Percentiles rank a stretch among this genome's conserved stretches.
These are phyloP conservation scores for Ehretia macrophylla DNA, from an alignment of 257 asterid species.

Conservation along the genomic window DNA sequence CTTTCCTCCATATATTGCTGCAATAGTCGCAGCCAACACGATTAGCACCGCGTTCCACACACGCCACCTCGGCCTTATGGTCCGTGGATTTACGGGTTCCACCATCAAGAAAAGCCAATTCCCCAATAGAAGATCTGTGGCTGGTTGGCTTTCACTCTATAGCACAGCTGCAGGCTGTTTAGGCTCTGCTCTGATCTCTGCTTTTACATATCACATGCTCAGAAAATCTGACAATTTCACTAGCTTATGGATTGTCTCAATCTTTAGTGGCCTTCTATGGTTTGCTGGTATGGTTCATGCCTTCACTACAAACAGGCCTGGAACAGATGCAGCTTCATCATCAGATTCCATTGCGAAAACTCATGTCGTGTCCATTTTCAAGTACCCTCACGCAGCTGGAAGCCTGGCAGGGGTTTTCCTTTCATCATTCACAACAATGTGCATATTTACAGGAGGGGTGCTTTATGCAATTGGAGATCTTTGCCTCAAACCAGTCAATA, in stretches of 20 bases:
- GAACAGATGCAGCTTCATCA: conserved; percentile 7
- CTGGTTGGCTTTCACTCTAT: conserved; percentile 69
- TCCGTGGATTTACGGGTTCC: conserved; percentile 64
- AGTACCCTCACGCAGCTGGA: conserved; percentile 77
- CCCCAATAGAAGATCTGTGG: conserved; percentile 44
- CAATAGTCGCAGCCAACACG: conserved; percentile 65
- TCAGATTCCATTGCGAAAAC: conserved; percentile 23
- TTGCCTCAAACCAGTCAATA: conserved; percentile 34
- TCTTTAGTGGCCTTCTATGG: conserved; percentile 83
- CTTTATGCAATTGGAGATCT: conserved; percentile 62
- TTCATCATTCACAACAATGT: conserved; percentile 70
- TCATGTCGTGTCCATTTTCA: conserved; percentile 61
- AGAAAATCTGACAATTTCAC: conserved; percentile 62
- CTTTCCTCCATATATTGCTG: conserved; percentile 71
- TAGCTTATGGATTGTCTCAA: conserved; percentile 77
- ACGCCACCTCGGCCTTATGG: conserved; percentile 80
- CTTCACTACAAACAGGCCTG: conserved; percentile 37
- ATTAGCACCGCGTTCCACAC: conserved; percentile 58
- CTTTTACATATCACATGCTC: conserved; percentile 69
- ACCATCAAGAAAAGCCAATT: conserved; percentile 38
- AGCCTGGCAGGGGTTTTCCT: conserved; percentile 73
- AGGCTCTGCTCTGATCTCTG: conserved; percentile 68
- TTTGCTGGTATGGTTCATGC: conserved; percentile 60
- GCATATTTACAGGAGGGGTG: conserved; percentile 59
- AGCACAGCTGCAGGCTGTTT: conserved; percentile 72